Conservation (phyloP, 805 yeast genomes). For the Sugiyamaella lignohabitans region DNA sequence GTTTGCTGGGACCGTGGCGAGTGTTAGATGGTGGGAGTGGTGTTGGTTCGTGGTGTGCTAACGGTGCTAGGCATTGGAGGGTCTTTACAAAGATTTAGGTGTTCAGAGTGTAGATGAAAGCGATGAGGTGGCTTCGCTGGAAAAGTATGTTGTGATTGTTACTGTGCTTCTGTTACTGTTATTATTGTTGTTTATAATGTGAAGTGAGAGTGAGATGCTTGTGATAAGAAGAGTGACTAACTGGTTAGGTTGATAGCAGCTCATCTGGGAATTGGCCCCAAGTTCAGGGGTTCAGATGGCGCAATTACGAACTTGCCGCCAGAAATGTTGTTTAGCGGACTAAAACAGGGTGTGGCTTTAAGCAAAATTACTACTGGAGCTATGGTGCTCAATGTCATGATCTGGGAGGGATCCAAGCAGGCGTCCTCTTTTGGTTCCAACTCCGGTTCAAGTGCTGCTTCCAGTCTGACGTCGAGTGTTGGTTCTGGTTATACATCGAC, state of each 20-base stretch:
- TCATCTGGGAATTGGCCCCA: not conserved
- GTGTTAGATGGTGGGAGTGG: not conserved
- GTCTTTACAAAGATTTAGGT: constrained; percentile 4
- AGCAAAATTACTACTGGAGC: not conserved
- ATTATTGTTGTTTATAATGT: not conserved
- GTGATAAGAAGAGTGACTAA: too few relatives aligned
- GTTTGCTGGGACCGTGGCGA: too few relatives aligned
- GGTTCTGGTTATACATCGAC: too few relatives aligned
- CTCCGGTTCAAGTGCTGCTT: too few relatives aligned
- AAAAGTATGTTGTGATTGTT: not conserved
- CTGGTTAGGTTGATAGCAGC: not conserved
- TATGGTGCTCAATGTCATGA: not conserved
- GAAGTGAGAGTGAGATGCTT: too few relatives aligned
- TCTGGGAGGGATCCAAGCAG: too few relatives aligned
- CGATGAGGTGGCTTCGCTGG: not conserved
- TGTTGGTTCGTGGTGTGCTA: not conserved
- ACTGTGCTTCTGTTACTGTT: too few relatives aligned
- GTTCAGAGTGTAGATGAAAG: not conserved
- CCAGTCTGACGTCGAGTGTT: too few relatives aligned
- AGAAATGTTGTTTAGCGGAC: constrained; percentile 1
- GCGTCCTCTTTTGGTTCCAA: too few relatives aligned
- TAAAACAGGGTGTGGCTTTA: not conserved
- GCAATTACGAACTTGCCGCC: not conserved
- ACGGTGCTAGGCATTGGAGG: constrained; percentile 7
- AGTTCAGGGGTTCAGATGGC: not conserved